Conservation (phyloP, 768 basidiomycete genomes). For the Hygrocybe punicea region DNA sequence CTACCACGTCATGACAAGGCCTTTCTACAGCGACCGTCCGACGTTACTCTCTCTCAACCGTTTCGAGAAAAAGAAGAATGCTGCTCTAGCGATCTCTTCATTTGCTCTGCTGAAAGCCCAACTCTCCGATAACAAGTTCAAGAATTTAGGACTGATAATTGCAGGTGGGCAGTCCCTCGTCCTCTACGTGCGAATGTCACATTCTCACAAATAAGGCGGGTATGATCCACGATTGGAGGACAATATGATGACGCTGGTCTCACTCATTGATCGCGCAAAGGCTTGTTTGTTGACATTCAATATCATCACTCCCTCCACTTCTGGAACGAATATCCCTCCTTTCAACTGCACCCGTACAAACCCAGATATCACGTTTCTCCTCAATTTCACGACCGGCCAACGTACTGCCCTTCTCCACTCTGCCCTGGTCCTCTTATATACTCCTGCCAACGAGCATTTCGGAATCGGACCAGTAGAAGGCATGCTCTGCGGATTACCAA, state of each 20-base stretch:
- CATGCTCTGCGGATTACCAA: slow-evolving; percentile 88
- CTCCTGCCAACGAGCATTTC: slow-evolving; percentile 93
- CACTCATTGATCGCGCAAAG: slow-evolving; percentile 58
- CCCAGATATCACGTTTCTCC: slow-evolving; percentile 79
- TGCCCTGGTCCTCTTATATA: slow-evolving; percentile 82
- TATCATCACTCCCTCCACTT: slow-evolving; percentile 49
- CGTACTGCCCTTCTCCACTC: slow-evolving; percentile 76
- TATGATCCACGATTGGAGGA: slow-evolving; percentile 87
- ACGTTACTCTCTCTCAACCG: slow-evolving; percentile 88
- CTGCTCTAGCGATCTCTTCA: slow-evolving; percentile 71
- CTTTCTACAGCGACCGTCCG: slow-evolving; percentile 53
- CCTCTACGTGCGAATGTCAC: background rate
- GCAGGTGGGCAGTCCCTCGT: slow-evolving; percentile 50
- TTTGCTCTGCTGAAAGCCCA: slow-evolving; percentile 56
- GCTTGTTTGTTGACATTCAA: slow-evolving; percentile 54
- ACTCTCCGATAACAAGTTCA: slow-evolving; percentile 20
- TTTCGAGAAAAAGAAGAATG: slow-evolving; percentile 95
- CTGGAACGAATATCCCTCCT: slow-evolving; percentile 40
- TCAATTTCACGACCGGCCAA: slow-evolving; percentile 85
- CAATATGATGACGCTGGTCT: slow-evolving; percentile 66
- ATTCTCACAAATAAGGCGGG: slow-evolving; percentile 55
- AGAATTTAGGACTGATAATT: slow-evolving; percentile 65
- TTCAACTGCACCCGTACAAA: slow-evolving; percentile 36
- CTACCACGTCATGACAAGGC: background rate
- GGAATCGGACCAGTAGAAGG: slow-evolving; percentile 95